These are phyloP conservation scores for Stagonosporopsis rhizophila DNA, from an alignment of 2,329 filamentous ascomycete species.

Conservation along the genomic window DNA sequence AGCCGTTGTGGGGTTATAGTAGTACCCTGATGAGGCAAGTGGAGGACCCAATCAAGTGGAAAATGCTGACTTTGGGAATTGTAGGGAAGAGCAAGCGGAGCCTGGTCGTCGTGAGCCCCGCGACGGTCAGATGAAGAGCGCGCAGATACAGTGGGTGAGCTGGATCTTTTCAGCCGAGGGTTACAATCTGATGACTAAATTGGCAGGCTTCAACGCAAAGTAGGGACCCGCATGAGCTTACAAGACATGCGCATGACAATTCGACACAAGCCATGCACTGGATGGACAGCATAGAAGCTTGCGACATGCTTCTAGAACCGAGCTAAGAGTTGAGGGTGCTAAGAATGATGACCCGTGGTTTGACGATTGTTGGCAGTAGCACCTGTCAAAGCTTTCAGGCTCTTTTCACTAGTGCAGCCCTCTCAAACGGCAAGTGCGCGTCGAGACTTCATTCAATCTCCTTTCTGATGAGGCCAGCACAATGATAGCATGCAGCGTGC, in stretches of 20 bases:
- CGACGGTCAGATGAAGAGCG: background rate
- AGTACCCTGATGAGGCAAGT: background rate
- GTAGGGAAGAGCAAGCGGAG: background rate
- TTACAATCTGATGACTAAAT: background rate
- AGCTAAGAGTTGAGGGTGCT: background rate
- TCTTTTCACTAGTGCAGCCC: slow-evolving; percentile 6
- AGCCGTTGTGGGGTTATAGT: background rate
- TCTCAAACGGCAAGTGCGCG: slow-evolving; percentile 3
- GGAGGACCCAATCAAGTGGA: background rate
- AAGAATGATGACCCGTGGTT: background rate
- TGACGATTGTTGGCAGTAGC: background rate
- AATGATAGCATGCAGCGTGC: background rate
- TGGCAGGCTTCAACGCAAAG: background rate
- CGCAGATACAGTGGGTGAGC: background rate
- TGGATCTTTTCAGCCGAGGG: background rate
- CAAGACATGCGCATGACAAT: background rate
- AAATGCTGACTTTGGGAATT: background rate
- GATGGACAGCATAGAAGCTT: background rate
- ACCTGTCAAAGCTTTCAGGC: slow-evolving; percentile 12
- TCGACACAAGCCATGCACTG: background rate
- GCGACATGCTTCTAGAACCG: background rate
- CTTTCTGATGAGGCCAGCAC: background rate
- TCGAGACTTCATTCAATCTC: background rate
- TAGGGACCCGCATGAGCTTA: background rate
- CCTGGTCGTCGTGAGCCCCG: background rate